phyloP scores from a whole-genome alignment of 257 asterid genomes.

The Solanum ossicruentum region DNA sequence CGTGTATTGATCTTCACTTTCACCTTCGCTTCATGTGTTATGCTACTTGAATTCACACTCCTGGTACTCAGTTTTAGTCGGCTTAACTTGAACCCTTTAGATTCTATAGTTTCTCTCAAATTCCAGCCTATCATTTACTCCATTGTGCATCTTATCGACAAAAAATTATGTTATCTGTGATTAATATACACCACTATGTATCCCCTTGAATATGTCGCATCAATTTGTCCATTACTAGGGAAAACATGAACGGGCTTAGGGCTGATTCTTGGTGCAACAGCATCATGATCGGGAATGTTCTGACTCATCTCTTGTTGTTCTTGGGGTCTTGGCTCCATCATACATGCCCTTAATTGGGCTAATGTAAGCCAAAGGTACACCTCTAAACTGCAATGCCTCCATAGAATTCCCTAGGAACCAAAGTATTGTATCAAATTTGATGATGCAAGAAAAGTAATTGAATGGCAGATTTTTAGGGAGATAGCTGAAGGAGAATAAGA shows the following conservation, averaged over 20 bases:
- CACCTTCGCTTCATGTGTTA: background rate
- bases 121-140: background rate
- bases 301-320: background rate
- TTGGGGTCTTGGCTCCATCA: background rate
- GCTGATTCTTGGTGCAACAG: background rate
- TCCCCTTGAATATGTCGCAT: background rate
- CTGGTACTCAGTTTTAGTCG: background rate
- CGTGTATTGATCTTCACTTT: background rate
- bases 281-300: background rate
- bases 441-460: background rate
- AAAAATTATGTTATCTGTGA: background rate
- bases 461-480: background rate
- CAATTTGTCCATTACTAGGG: background rate
- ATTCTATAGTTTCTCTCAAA: background rate
- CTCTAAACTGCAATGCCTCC: background rate
- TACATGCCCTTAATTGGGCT: background rate
- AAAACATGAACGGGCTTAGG: background rate
- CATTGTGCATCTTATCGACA: background rate
- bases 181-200: background rate
- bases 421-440: background rate
- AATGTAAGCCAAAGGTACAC: background rate
- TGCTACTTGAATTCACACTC: background rate
- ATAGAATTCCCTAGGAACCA: background rate
- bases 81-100: background rate
- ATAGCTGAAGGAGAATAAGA: background rate